Evolutionary conservation across 192 early-diverging fungal species (phyloP).

Genomic region (Rhizophagus prolifer): DNA sequence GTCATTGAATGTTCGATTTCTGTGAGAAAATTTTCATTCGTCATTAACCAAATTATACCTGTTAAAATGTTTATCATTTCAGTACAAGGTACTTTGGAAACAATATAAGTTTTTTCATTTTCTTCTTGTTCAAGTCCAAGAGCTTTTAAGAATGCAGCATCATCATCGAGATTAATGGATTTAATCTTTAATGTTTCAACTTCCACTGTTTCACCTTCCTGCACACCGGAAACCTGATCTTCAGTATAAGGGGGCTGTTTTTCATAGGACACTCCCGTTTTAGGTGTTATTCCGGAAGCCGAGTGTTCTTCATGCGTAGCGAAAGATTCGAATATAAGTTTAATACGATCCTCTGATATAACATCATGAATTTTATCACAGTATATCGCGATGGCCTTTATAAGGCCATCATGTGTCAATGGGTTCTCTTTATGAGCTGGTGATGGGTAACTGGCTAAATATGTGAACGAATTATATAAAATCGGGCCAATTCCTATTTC

Average conservation of each 20-base stretch:
- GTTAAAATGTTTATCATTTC: neutral
- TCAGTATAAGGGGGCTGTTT: no score
- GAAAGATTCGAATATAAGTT: conserved; percentile 10
- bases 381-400: conserved; percentile 2
- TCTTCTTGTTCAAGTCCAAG: neutral
- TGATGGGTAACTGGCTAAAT: neutral
- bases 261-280: no score
- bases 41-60: neutral
- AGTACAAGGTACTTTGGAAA: neutral
- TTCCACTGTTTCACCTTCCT: no score
- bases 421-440: neutral
- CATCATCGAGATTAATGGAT: neutral
- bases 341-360: neutral
- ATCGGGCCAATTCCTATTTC: neutral
- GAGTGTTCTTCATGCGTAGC: neutral
- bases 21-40: neutral
- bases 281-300: neutral
- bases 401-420: neutral
- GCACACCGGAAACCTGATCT: no score
- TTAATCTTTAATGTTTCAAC: neutral
- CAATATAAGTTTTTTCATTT: neutral
- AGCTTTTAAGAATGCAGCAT: conserved; percentile 2
- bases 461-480: neutral
- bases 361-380: neutral
- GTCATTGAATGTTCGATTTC: neutral